A percentile compares a stretch with the other conserved stretches of the same genome.
Conservation (phyloP, 352 stramenopile species). For the Phytophthora idaei region DNA sequence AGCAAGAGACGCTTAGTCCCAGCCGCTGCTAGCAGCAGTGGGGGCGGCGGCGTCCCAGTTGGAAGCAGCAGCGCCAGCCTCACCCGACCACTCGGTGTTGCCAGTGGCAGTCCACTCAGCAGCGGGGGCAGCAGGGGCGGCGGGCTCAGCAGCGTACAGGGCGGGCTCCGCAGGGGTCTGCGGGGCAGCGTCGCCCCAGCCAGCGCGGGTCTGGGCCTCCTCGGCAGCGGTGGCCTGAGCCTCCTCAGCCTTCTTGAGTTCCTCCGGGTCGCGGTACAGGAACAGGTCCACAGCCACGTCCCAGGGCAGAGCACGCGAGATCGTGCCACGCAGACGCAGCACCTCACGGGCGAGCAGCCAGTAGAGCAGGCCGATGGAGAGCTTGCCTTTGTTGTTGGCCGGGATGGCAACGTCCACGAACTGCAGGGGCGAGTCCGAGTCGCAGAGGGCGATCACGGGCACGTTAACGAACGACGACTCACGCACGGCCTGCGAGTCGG, state of each 20-base stretch:
- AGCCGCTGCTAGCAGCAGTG: conserved; percentile 63
- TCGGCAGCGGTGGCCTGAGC: conserved; percentile 90
- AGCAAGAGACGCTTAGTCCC: conserved; percentile 71
- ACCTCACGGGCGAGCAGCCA: conserved; percentile 99
- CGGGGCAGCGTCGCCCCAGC: conserved; percentile 67
- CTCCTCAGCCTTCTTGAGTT: conserved; percentile 99
- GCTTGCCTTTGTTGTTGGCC: conserved; percentile 99
- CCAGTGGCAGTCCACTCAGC: conserved; percentile 71
- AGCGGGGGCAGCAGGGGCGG: conserved; percentile 49
- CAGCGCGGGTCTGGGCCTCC: conserved; percentile 66
- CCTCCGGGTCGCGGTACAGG: conserved; percentile 99
- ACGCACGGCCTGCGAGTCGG: conserved; percentile 97
- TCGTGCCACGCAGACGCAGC: conserved; percentile 96
- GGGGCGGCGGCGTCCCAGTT: conserved; percentile 61
- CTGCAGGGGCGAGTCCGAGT: conserved; percentile 99
- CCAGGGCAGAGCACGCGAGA: conserved; percentile 95
- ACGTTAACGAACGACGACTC: conserved; percentile 99
- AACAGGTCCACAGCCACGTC: conserved; percentile 99
- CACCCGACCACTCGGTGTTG: conserved; percentile 82
- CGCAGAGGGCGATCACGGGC: conserved; percentile 99
- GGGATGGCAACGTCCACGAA: conserved; percentile 99
- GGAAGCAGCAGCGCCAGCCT: conserved; percentile 51
- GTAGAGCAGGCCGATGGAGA: conserved; percentile 99
- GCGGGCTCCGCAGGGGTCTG: conserved; percentile 58
- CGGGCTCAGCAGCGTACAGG: conserved; percentile 59